Conservation (phyloP, 495 filamentous ascomycete species). For the Haplographium delicatum region DNA sequence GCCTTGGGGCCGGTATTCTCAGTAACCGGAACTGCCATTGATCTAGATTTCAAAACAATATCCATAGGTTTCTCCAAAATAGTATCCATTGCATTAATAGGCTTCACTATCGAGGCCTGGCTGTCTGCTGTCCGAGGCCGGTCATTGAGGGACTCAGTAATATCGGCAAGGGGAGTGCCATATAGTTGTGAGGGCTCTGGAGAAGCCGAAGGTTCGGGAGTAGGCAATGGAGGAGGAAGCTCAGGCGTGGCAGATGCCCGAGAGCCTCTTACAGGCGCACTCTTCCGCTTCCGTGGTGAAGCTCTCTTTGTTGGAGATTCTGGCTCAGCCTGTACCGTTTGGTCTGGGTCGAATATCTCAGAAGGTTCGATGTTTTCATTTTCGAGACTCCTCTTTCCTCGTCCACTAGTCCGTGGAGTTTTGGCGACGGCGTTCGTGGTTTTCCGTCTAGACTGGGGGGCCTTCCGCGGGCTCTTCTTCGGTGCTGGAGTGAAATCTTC, state of each 20-base stretch:
- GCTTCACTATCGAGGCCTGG: conserved; percentile 45
- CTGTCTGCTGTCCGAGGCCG: conserved; percentile 31
- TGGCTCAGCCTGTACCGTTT: conserved; percentile 48
- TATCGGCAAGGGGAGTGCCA: conserved; percentile 68
- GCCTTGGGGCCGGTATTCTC: conserved; percentile 73
- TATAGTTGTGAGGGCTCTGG: conserved; percentile 40
- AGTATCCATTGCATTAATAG: conserved; percentile 67
- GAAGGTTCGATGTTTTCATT: conserved; percentile 50
- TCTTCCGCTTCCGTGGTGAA: conserved; percentile 63
- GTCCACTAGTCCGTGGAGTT: conserved; percentile 25
- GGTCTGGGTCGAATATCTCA: conserved; percentile 53
- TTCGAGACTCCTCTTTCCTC: conserved; percentile 32
- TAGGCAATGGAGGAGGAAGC: conserved; percentile 41
- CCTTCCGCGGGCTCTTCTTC: conserved; percentile 36
- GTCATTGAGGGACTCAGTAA: conserved; percentile 68
- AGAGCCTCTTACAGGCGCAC: conserved; percentile 48
- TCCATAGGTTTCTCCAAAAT: conserved; percentile 87
- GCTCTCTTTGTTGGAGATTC: conserved; percentile 60
- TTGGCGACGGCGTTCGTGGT: conserved; percentile 40
- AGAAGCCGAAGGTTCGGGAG: conserved; percentile 36
- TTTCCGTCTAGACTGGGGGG: conserved; percentile 50
- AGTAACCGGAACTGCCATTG: conserved; percentile 55
- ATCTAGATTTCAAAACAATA: conserved; percentile 84
- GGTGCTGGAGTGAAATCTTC: conserved; percentile 80
- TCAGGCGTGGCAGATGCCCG: conserved; percentile 43